A percentile compares a stretch with the other conserved stretches of the same genome.
phyloP scores from a whole-genome alignment of 2,329 filamentous ascomycete genomes.

The Cryphonectria carpinicola region DNA sequence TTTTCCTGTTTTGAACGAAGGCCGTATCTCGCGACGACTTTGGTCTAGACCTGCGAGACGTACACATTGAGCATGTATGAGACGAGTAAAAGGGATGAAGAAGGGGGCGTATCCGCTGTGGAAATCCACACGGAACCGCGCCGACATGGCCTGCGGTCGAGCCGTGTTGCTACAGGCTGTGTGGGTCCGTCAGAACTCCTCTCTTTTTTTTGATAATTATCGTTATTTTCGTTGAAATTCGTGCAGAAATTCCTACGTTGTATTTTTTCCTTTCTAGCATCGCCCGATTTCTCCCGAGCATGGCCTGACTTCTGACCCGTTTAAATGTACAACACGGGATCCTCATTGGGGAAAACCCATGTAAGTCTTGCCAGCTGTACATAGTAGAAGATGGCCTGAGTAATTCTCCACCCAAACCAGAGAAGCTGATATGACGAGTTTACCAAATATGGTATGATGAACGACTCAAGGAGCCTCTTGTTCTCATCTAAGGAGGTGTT shows the following conservation, averaged over 20 bases:
- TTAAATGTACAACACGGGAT: neutral
- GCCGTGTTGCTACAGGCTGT: neutral
- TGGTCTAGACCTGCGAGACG: neutral
- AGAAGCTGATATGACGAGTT: neutral
- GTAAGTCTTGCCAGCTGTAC: neutral
- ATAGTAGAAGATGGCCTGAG: neutral
- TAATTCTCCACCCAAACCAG: neutral
- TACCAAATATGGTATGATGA: neutral
- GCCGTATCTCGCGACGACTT: neutral
- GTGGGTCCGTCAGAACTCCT: neutral
- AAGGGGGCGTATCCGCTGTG: neutral
- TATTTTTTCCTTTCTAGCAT: neutral
- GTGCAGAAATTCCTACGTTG: neutral
- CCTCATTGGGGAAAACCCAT: neutral
- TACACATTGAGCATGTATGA: neutral
- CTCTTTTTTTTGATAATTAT: neutral
- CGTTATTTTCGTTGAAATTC: neutral
- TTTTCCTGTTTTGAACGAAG: too few relatives aligned
- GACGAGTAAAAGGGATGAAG: neutral
- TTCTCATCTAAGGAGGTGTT: too few relatives aligned
- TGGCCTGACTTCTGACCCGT: neutral
- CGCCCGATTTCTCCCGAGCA: neutral
- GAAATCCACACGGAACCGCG: neutral
- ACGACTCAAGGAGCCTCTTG: neutral
- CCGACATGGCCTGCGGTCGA: neutral